Evolutionary conservation across 768 basidiomycete genomes (phyloP).

Genomic region (Suillus clintonianus): DNA sequence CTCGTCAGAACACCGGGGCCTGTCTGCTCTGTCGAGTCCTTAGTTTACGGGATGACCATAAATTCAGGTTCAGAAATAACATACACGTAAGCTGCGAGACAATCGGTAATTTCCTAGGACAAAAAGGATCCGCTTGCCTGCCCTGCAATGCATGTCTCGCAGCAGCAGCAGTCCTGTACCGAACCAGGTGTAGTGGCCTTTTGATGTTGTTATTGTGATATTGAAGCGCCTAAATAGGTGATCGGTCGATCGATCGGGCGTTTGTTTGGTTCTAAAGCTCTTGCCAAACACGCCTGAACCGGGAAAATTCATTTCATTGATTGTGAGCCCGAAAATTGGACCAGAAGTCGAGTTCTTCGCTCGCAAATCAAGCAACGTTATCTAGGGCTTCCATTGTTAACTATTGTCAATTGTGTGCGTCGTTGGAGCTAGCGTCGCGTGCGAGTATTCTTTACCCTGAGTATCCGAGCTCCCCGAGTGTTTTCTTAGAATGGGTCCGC

Average conservation of each 20-base stretch:
- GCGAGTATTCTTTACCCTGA: no score
- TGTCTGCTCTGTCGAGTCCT: background rate
- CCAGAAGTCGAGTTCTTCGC: background rate
- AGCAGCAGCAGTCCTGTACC: background rate
- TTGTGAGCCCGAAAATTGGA: background rate
- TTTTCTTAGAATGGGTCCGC: background rate
- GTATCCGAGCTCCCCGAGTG: background rate
- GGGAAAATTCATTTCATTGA: background rate
- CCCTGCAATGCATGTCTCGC: background rate
- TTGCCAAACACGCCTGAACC: conserved; percentile 9
- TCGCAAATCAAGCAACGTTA: background rate
- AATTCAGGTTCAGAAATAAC: background rate
- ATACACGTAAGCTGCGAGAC: background rate
- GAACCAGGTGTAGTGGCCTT: background rate
- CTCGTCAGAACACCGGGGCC: background rate
- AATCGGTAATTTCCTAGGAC: background rate
- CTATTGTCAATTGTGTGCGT: background rate
- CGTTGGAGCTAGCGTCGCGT: background rate
- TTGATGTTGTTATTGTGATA: background rate
- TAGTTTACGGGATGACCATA: background rate
- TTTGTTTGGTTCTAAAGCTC: conserved; percentile 10
- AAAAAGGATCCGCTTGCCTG: no score
- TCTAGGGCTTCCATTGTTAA: background rate
- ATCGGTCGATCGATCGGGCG: background rate
- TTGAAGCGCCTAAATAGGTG: background rate